A percentile compares a stretch with the other conserved stretches of the same genome.
Conservation (phyloP, 2,329 filamentous ascomycete species). For the Anthostomella pinea region DNA sequence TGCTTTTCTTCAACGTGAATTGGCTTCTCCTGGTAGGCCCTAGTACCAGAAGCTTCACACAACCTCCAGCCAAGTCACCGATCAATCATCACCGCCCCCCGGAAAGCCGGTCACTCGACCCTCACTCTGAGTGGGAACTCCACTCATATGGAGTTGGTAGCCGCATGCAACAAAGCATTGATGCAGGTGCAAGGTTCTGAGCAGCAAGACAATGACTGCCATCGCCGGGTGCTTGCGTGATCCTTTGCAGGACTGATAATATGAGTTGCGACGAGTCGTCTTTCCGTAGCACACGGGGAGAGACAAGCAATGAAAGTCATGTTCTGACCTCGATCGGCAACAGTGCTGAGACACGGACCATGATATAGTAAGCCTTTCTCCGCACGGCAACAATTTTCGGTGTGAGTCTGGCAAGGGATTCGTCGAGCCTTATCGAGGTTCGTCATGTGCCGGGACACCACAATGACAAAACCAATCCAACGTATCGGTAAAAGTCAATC, state of each 20-base stretch:
- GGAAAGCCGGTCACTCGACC: constrained; percentile 5
- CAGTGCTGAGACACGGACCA: constrained; percentile 4
- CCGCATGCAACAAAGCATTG: constrained; percentile 39
- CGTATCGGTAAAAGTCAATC: no score
- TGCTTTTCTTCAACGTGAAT: no score
- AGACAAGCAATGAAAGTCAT: no score
- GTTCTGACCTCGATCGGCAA: constrained; percentile 13
- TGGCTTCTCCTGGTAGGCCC: no score
- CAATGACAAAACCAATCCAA: background rate
- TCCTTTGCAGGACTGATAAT: constrained; percentile 11
- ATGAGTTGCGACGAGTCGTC: constrained; percentile 1
- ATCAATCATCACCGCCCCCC: no score
- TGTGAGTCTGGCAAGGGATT: constrained; percentile 18
- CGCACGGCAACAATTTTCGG: constrained; percentile 16
- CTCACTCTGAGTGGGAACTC: constrained; percentile 2
- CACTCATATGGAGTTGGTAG: constrained; percentile 12
- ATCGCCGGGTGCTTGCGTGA: constrained; percentile 19
- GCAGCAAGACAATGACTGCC: constrained; percentile 19
- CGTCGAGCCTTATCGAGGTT: constrained; percentile 6
- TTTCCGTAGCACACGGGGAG: no score
- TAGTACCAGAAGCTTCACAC: no score
- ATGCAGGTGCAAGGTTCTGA: constrained; percentile 35
- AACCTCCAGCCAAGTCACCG: no score
- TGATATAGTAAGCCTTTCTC: constrained; percentile 10
- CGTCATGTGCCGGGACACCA: constrained; percentile 2